Base-by-base conservation (phyloP, 1,139 yeast species). In the Yamadazyma conglobata region DNA sequence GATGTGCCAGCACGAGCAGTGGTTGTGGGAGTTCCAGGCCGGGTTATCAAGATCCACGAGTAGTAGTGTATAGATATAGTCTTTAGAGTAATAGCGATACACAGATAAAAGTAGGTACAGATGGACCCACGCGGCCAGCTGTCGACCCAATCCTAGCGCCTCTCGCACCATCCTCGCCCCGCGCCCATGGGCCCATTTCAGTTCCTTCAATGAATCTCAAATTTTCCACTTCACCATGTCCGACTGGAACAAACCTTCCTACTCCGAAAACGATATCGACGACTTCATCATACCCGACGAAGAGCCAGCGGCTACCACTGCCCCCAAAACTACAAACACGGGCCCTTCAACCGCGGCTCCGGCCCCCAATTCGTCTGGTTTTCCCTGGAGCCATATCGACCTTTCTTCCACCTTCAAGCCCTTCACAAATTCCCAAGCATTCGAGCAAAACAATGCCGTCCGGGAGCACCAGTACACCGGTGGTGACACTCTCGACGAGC, bases 401-500 rank as follows among this genome's bases (percentile, higher is more conserved):
- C 52, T 68, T 27, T 60, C 69, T 2, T 49, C 63, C 6, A 23
- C 25, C 3, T 65, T 64, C 40, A 50, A 64, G 9, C 69, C 71
- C 6, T 66, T 66, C 39, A 48, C 55, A 5, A 23, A 18, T 9
- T 23, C 25, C 19, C 15, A 23, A 19, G 25, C 25, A 14, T 23
- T 23, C 9, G 25, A 23, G 13, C 25, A 23, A 9, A 73, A 74
- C 40, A 79, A 75, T 42, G 73, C 73, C 33, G 67, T 82, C 17
- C 71, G 73, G 42, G 91, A 82, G 50, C 73, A 86, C 22, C 80
- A 85, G 40, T 85, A 80, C 53, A 60, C 81, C 17, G 95, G 95
- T 2, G 91, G 93, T 23, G 87, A 84, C 50, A 85, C 95, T 1
- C 60, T 86, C 10, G 94, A 86, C 52, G 95, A 86, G 58, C 87